Evolutionary conservation across 306 rosid genomes (phyloP), one percentile per base, ranked within the genome.

Genomic region (Urtica urens): DNA sequence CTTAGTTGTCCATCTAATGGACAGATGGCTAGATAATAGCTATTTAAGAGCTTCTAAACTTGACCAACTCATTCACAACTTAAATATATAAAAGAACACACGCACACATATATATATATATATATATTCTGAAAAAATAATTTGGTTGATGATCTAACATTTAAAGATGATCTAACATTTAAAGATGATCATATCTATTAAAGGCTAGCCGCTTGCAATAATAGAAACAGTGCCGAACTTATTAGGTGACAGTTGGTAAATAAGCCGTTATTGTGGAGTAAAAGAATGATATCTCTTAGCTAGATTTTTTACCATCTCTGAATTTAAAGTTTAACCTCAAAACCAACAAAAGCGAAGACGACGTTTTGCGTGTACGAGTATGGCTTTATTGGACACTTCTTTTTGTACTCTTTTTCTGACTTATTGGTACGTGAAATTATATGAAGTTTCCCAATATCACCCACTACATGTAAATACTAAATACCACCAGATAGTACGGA

Each of bases 361-460:
- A n/a, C n/a, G n/a, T n/a, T n/a, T n/a, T n/a, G n/a, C n/a, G n/a
- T n/a, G n/a, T n/a, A n/a, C n/a, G n/a, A n/a, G n/a, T n/a, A n/a
- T n/a, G n/a, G n/a, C n/a, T n/a, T n/a, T n/a, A n/a, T n/a, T n/a
- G n/a, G n/a, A n/a, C n/a, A n/a, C n/a, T n/a, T n/a, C n/a, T n/a
- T n/a, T n/a, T n/a, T n/a, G n/a, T n/a, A n/a, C n/a, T n/a, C n/a
- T n/a, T n/a, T n/a, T n/a, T n/a, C n/a, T n/a, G n/a, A n/a, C n/a
- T n/a, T n/a, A n/a, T n/a, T n/a, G n/a, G n/a, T n/a, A n/a, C n/a
- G n/a, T n/a, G n/a, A n/a, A n/a, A n/a, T n/a, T 61, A 56, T 38
- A 34, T 59, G 47, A 77, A 55, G 55, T 57, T 59, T 54, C 53
- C 59, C 63, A 20, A 38, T 20, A 56, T 21, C 28, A 68, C 73